Percentiles rank a stretch among this genome's conserved stretches.
Conservation (phyloP, 2,329 filamentous ascomycete species). For the Mollisiaceae sp. region DNA sequence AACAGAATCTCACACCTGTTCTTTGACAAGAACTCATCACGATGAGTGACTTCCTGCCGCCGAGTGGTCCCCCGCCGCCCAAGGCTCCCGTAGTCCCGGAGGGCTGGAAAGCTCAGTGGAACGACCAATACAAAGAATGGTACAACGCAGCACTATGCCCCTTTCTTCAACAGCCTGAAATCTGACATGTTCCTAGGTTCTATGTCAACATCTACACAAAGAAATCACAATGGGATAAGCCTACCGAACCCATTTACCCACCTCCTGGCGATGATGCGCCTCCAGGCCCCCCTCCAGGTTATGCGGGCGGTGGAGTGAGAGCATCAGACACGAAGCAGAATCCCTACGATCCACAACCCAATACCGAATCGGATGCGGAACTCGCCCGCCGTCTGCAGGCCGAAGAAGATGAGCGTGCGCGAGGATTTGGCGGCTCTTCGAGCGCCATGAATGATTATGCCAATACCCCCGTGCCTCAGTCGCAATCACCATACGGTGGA, state of each 20-base stretch:
- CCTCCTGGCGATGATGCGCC: conserved; percentile 56
- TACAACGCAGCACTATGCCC: conserved; percentile 42
- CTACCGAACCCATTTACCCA: conserved; percentile 69
- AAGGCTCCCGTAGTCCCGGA: conserved; percentile 61
- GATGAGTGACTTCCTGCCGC: conserved; percentile 41
- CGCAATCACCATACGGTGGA: conserved; percentile 21
- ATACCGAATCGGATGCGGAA: conserved; percentile 69
- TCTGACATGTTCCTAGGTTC: conserved; percentile 64
- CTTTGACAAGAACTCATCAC: conserved; percentile 4
- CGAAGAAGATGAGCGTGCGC: conserved; percentile 74
- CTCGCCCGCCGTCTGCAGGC: conserved; percentile 80
- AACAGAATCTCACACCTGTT: conserved; percentile 6
- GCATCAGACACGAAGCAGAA: conserved; percentile 67
- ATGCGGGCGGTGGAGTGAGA: conserved; percentile 28
- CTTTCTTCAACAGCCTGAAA: conserved; percentile 8
- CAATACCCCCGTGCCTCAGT: conserved; percentile 39
- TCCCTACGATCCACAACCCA: conserved; percentile 59
- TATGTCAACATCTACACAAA: conserved; percentile 90
- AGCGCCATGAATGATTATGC: conserved; percentile 35
- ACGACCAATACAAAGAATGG: conserved; percentile 89
- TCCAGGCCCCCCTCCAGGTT: conserved; percentile 71
- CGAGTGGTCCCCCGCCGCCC: conserved; percentile 53
- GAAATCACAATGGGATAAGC: conserved; percentile 88
- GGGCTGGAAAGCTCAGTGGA: conserved; percentile 86
- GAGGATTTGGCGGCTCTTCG: conserved; percentile 15